A percentile compares a stretch with the other conserved stretches of the same genome.
These are phyloP conservation scores for Mytilinidion resinicola DNA, from an alignment of 495 filamentous ascomycete genomes.

Conservation along the genomic window DNA sequence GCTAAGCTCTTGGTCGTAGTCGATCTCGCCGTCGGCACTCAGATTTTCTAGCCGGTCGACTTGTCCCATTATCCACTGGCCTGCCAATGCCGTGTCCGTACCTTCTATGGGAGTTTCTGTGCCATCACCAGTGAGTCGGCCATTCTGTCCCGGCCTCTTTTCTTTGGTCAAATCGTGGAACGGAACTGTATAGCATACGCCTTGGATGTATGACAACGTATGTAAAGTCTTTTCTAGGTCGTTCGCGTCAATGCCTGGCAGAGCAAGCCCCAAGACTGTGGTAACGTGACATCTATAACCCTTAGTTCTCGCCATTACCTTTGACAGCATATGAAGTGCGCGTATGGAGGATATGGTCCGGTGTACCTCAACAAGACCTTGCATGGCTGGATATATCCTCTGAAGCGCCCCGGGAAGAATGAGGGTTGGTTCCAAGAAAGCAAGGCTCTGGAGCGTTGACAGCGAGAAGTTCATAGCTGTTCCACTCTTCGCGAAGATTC, in stretches of 20 bases:
- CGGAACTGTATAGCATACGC: slow-evolving; percentile 89
- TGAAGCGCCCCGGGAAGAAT: slow-evolving; percentile 92
- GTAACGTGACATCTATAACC: slow-evolving; percentile 95
- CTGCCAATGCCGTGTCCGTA: slow-evolving; percentile 57
- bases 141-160: slow-evolving; percentile 12
- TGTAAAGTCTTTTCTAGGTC: slow-evolving; percentile 94
- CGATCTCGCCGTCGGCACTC: slow-evolving; percentile 72
- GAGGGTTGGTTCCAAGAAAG: slow-evolving; percentile 84
- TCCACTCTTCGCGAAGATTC: slow-evolving; percentile 90
- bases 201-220: slow-evolving; percentile 89
- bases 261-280: slow-evolving; percentile 78
- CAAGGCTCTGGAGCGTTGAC: slow-evolving; percentile 78
- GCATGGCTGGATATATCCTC: slow-evolving; percentile 91
- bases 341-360: slow-evolving; percentile 90
- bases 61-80: slow-evolving; percentile 89
- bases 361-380: slow-evolving; percentile 95
- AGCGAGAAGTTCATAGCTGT: slow-evolving; percentile 86
- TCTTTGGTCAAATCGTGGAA: slow-evolving; percentile 70
- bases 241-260: slow-evolving; percentile 96
- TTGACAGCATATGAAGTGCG: slow-evolving; percentile 80
- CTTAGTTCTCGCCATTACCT: slow-evolving; percentile 82
- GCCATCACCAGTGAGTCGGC: slow-evolving; percentile 17
- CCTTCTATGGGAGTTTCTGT: slow-evolving; percentile 38
- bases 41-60: slow-evolving; percentile 90
- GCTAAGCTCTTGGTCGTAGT: slow-evolving; percentile 74